These are phyloP conservation scores for Baorangia bicolor DNA, from an alignment of 768 basidiomycete species.

Conservation along the genomic window DNA sequence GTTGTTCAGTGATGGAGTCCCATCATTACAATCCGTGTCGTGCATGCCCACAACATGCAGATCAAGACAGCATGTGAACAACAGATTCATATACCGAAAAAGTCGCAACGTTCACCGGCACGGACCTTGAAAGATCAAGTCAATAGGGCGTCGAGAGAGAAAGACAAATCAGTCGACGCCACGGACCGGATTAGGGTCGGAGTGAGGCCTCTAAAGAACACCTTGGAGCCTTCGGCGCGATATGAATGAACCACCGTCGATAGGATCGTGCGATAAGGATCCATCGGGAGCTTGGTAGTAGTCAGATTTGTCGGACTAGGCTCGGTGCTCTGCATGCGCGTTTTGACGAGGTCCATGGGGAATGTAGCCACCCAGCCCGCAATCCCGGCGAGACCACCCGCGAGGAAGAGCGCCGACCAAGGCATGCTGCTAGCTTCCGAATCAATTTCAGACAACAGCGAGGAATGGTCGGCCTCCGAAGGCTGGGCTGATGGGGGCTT, in stretches of 20 bases:
- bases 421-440: slow-evolving; percentile 34
- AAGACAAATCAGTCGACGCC: neutral
- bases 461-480: slow-evolving; percentile 30
- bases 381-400: slow-evolving; percentile 76
- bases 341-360: slow-evolving; percentile 88
- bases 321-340: slow-evolving; percentile 67
- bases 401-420: slow-evolving; percentile 62
- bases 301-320: neutral
- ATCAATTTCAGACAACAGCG: slow-evolving; percentile 43
- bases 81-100: slow-evolving; percentile 72
- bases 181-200: slow-evolving; percentile 77
- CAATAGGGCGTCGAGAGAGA: neutral
- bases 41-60: neutral
- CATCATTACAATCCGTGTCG: neutral
- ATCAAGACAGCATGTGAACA: slow-evolving; percentile 38
- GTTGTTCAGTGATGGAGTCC: neutral
- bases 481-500: slow-evolving; percentile 18
- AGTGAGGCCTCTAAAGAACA: slow-evolving; percentile 74
- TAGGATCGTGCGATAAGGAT: slow-evolving; percentile 59
- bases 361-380: slow-evolving; percentile 82
- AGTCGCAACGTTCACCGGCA: slow-evolving; percentile 84
- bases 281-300: slow-evolving; percentile 7
- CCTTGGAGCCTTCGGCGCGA: slow-evolving; percentile 58
- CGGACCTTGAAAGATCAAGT: slow-evolving; percentile 47
- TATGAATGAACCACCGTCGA: slow-evolving; percentile 63